Base-by-base conservation (phyloP, 805 yeast species). In the Nakazawaea ambrosiae region DNA sequence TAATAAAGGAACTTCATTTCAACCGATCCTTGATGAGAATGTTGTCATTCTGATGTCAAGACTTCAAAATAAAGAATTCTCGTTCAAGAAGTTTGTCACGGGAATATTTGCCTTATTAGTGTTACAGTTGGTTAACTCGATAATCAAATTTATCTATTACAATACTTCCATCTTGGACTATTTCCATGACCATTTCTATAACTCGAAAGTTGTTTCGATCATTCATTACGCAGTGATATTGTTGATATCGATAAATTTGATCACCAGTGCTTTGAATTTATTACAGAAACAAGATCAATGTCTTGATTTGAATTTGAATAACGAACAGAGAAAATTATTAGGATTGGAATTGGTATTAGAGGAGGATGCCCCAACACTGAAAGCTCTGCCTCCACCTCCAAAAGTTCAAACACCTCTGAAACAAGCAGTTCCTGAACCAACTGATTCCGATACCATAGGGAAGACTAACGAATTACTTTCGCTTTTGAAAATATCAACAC, bases 281-380 rank as follows among this genome's bases (percentile, higher is more conserved):
- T 18, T 60, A 6, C 62, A 58, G 43, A 66, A 70, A 2, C 65
- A 60, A 41, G 78, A 73, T 45, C 68, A 66, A 46, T 73, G 78
- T 45, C 46, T 58, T 25, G 79, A 73, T 48, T 55, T 73, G 40
- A 76, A 77, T 3, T 59, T 73, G 42, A 66, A 58, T 8, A 60
- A 57, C 33, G 57, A 55, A 18, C 79, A 73, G 49, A 52, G 78
- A 33, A 51, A 54, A 27, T 50, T 73, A 12, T 53, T 73, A 27
- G 78, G 78, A 1, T 57, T 73, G 18, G 25, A 32, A n/a, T 11
- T 32, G 9, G 25, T 36, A 7, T 26, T 16, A 4, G 38, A 35
- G 5, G 20, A 36, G 12, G 34, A 29, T 4, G 33, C 20, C 10
- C 31, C 31, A 15, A 14, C n/a, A 8, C 28, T 10, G 7, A 26